phyloP scores from a whole-genome alignment of 306 rosid species.

The Trifolium pratense region DNA sequence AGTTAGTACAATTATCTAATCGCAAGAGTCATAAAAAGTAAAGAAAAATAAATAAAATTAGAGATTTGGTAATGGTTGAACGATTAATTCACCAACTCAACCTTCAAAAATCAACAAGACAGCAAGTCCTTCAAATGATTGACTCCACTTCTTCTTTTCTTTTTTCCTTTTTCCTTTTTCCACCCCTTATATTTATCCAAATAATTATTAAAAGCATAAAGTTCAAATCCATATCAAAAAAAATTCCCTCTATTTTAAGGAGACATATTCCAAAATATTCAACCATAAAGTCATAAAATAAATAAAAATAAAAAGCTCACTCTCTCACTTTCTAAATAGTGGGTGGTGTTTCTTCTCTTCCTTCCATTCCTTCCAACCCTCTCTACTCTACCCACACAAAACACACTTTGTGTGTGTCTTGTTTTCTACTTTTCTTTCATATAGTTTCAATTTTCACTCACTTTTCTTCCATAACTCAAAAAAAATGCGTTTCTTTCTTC shows the following conservation, averaged over 20 bases:
- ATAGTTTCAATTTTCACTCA: background rate
- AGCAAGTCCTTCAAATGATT: conserved; percentile 19
- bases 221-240: conserved; percentile 13
- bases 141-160: background rate
- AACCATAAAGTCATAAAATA: conserved; percentile 32
- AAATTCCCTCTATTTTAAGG: conserved; percentile 25
- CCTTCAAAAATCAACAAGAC: background rate
- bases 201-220: conserved; percentile 4
- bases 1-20: background rate
- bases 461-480: background rate
- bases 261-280: conserved; percentile 8
- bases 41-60: background rate
- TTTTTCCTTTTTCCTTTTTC: too few relatives aligned
- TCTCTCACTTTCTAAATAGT: too few relatives aligned
- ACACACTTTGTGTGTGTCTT: background rate
- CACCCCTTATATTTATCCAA: background rate
- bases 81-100: conserved; percentile 19
- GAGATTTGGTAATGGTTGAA: background rate
- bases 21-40: background rate
- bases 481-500: conserved; percentile 54
- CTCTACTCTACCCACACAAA: background rate
- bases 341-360: too few relatives aligned
- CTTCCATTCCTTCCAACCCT: too few relatives aligned
- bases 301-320: background rate
- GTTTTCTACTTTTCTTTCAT: background rate